phyloP scores from a whole-genome alignment of 495 filamentous ascomycete species.

The Margaritispora aquatica region DNA sequence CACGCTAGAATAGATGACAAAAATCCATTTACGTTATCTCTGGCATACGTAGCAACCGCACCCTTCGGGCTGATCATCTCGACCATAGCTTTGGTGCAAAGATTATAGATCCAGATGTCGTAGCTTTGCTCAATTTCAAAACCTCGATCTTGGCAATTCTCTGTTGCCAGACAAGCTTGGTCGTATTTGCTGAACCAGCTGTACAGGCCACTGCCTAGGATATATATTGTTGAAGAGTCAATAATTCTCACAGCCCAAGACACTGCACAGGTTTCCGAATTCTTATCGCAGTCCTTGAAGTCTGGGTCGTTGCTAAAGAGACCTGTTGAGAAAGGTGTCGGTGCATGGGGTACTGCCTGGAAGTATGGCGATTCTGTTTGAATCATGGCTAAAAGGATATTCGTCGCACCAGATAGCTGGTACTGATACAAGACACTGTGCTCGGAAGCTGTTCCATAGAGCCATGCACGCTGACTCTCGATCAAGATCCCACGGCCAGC shows the following conservation, averaged over 20 bases:
- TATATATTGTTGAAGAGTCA: conserved; percentile 46
- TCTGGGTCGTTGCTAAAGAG: not conserved
- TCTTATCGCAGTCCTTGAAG: conserved; percentile 42
- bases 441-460: conserved; percentile 67
- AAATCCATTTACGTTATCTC: too few species aligned
- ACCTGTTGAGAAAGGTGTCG: conserved; percentile 40
- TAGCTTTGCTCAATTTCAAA: too few species aligned
- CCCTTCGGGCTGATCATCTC: too few species aligned
- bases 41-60: too few species aligned
- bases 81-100: too few species aligned
- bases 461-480: conserved; percentile 48
- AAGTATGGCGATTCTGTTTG: conserved; percentile 79
- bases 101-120: too few species aligned
- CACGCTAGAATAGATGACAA: too few species aligned
- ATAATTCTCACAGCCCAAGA: conserved; percentile 33
- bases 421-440: conserved; percentile 52
- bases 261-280: conserved; percentile 54
- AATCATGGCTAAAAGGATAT: conserved; percentile 68
- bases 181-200: too few species aligned
- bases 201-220: conserved; percentile 69
- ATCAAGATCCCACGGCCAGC: conserved; percentile 29
- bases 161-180: too few species aligned
- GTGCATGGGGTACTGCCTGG: conserved; percentile 55
- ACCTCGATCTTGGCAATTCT: too few species aligned
- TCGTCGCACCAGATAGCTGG: conserved; percentile 24